Evolutionary conservation across 2,329 filamentous ascomycete species (phyloP), one percentile per base, ranked within the genome.

Genomic region (Tolypocladium endophyticum): DNA sequence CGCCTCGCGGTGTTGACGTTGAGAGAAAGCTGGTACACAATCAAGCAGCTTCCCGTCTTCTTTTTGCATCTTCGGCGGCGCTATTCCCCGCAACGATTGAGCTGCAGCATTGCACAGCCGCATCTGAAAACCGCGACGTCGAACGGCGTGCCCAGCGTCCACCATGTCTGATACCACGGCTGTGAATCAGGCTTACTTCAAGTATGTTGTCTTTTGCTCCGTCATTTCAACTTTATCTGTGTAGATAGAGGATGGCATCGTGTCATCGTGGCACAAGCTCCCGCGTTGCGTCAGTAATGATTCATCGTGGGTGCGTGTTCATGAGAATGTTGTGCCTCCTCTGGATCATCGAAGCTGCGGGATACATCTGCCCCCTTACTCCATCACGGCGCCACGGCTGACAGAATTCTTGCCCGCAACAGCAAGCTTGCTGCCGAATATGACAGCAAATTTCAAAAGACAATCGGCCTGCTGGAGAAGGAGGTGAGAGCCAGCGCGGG

Each of bases 361-460:
- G 1, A n/a, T 20, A 23, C 30, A 53, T 11, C 50, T 11, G 7
- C 16, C 30, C 16, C 18, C 45, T 14, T 2, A 16, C 5, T 9
- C 7, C 28, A 18, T 3, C 18, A 12, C 47, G 47, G 30, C 20
- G 20, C 3, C 23, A 36, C 12, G 9, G 25, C 55, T 30, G 36
- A 38, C 20, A 52, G 39, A 33, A 56, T 41, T 50, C 41, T 39
- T 50, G 54, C 8, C 39, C 9, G 61, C 52, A 53, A 58, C 55
- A 72, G 70, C 55, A 68, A 70, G 61, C 65, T 71, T 58, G 70
- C 67, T 38, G 56, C 63, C 20, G 64, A 70, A 16, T 74, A 72
- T 56, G 85, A 88, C 65, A 67, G 71, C 45, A 81, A 79, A 60
- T 84, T 84, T 64, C 76, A 77, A 57, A 80, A 81, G 65, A 77